Evolutionary conservation across 1,139 yeast genomes (phyloP).

Genomic region (Candida glucosophila): DNA sequence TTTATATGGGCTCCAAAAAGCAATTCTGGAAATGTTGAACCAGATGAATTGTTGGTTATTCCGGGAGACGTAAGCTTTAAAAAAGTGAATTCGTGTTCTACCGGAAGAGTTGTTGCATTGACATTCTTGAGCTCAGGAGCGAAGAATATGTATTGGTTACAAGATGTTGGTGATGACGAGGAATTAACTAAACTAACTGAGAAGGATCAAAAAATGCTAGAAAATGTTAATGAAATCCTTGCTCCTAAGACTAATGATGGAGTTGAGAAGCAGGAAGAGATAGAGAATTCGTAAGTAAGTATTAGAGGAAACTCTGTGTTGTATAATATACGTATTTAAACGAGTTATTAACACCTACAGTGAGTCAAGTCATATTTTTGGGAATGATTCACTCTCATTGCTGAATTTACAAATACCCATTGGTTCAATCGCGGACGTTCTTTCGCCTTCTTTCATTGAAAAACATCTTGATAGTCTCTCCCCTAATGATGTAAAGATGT

Average conservation of each 20-base stretch:
- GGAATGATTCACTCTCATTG: no score
- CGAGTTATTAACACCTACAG: no score
- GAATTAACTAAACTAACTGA: slow-evolving; percentile 54
- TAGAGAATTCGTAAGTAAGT: slow-evolving; percentile 11
- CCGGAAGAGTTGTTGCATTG: slow-evolving; percentile 82
- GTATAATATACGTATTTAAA: no score
- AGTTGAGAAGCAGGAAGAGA: slow-evolving; percentile 34
- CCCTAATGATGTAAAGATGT: slow-evolving; percentile 24
- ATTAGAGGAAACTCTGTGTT: no score
- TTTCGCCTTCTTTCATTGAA: slow-evolving; percentile 30
- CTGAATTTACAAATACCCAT: no score
- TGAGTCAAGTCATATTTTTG: no score
- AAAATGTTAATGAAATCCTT: slow-evolving; percentile 48
- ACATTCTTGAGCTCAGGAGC: slow-evolving; percentile 80
- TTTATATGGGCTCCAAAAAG: slow-evolving; percentile 36
- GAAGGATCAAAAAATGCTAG: slow-evolving; percentile 49
- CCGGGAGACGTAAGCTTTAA: slow-evolving; percentile 92
- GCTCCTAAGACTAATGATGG: slow-evolving; percentile 33
- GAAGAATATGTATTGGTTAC: slow-evolving; percentile 85
- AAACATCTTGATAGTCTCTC: slow-evolving; percentile 29
- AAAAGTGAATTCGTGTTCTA: slow-evolving; percentile 61
- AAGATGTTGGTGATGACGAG: slow-evolving; percentile 63
- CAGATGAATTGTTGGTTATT: slow-evolving; percentile 68
- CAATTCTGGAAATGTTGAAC: slow-evolving; percentile 30
- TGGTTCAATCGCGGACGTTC: slow-evolving; percentile 27